Conservation (phyloP, 2,329 filamentous ascomycete species). For the Uncinocarpus reesii region DNA sequence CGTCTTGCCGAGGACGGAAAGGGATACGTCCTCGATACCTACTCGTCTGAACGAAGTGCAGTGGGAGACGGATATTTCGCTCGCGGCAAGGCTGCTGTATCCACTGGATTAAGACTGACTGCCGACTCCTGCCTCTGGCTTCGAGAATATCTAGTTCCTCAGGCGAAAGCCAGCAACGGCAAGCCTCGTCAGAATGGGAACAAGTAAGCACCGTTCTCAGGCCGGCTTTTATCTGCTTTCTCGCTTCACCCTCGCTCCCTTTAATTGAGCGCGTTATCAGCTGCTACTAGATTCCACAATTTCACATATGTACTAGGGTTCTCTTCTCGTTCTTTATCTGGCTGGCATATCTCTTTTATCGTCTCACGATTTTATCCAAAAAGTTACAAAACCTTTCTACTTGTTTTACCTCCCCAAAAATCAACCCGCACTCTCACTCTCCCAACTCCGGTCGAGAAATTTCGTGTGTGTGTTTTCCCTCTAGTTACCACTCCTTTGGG, state of each 20-base stretch:
- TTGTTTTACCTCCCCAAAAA: no score
- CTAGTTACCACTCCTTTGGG: no score
- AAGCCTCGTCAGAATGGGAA: constrained; percentile 10
- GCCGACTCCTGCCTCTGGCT: constrained; percentile 55
- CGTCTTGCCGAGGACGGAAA: constrained; percentile 51
- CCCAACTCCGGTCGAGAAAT: neutral
- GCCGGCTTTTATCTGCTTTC: neutral
- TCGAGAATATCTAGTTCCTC: constrained; percentile 25
- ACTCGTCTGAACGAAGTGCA: constrained; percentile 38
- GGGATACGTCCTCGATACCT: constrained; percentile 35
- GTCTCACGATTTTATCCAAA: no score
- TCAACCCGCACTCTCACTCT: no score
- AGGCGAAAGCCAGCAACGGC: neutral
- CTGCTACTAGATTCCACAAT: no score
- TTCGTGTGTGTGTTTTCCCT: neutral
- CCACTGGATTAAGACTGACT: constrained; percentile 56
- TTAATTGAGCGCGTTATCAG: no score
- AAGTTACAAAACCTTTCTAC: no score
- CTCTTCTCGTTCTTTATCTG: no score
- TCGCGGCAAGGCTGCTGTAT: constrained; percentile 58
- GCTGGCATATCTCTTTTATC: no score
- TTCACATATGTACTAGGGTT: no score
- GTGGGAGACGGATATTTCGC: constrained; percentile 48
- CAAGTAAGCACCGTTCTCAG: neutral
- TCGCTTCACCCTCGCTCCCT: neutral